Evolutionary conservation across 208 protist genomes (phyloP), one percentile per base, ranked within the genome.

Genomic region (Trypanosomatidae sp.): DNA sequence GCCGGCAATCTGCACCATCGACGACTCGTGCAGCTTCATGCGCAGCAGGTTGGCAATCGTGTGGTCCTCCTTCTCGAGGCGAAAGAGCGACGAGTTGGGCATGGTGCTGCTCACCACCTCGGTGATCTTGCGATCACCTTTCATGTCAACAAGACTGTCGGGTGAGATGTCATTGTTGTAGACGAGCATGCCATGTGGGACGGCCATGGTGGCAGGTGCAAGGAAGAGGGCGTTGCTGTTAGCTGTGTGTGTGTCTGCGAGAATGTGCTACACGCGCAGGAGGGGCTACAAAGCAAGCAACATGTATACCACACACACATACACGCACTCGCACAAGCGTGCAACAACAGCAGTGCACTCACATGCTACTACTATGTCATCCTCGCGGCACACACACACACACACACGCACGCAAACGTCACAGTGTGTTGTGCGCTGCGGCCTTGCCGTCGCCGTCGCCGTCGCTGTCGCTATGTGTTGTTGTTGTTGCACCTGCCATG

Each of bases 131-230:
- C 61, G 66, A 48, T 78, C 71, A 16, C 79, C 84, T 50, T 71
- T 71, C 63, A 81, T 71, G 56, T 92, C 84, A 32, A 92, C 72
- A 22, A 92, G 65, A 48, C 66, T 92, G 35, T 92, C 84, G 3
- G 79, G 66, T 2, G 73, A 81, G 71, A 92, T 92, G 41, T 92
- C 84, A 62, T 92, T 92, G 53, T 88, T 78, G 62, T 85, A 88
- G 35, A 89, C 82, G 42, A 92, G 74, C 84, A 92, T 92, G 40
- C 84, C 84, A 75, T 92, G 84, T 33, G 75, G 59, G 24, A 70
- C 53, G 33, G 80, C 62, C 84, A 67, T 67, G 51, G 13, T 53
- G 6, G 18, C 2, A 35, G 30, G 11, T 35, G 30, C n/a, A 27
- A 27, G 16, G 22, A 27, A 46, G 22, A 35, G n/a, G 11, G n/a